phyloP scores from a whole-genome alignment of 2,329 filamentous ascomycete species.

The Penicillium olsonii region DNA sequence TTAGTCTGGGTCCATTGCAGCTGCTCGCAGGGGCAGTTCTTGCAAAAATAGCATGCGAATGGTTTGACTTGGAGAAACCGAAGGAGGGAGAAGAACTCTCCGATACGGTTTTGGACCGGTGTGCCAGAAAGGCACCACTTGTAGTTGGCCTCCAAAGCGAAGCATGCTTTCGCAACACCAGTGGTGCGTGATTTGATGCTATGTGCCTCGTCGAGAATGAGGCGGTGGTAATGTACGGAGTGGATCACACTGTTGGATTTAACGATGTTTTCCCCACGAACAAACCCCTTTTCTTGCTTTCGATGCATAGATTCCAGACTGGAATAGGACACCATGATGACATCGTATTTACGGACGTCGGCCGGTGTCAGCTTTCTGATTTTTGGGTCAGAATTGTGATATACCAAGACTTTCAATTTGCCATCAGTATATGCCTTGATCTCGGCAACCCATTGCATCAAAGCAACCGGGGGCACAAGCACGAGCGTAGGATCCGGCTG shows the following conservation, averaged over 20 bases:
- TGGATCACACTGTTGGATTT: slow-evolving; percentile 82
- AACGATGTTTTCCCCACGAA: slow-evolving; percentile 73
- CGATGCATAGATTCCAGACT: slow-evolving; percentile 87
- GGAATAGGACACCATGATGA: slow-evolving; percentile 90
- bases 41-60: slow-evolving; percentile 94
- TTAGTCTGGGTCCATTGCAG: slow-evolving; percentile 81
- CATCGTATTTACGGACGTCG: slow-evolving; percentile 79
- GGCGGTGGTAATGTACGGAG: slow-evolving; percentile 79
- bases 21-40: slow-evolving; percentile 75
- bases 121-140: slow-evolving; percentile 97
- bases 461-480: slow-evolving; percentile 84
- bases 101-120: slow-evolving; percentile 93
- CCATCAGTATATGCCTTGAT: slow-evolving; percentile 80
- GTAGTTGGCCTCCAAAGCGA: slow-evolving; percentile 81
- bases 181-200: slow-evolving; percentile 88
- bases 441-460: slow-evolving; percentile 93
- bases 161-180: slow-evolving; percentile 92
- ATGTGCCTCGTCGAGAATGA: slow-evolving; percentile 94
- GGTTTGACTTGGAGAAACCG: slow-evolving; percentile 87
- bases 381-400: slow-evolving; percentile 83
- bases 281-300: slow-evolving; percentile 89
- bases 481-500: slow-evolving; percentile 80
- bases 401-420: slow-evolving; percentile 85
- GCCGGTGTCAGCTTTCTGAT: slow-evolving; percentile 73
- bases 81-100: slow-evolving; percentile 92